phyloP scores from a whole-genome alignment of 2,329 filamentous ascomycete species.

The Colletotrichum somersetense region DNA sequence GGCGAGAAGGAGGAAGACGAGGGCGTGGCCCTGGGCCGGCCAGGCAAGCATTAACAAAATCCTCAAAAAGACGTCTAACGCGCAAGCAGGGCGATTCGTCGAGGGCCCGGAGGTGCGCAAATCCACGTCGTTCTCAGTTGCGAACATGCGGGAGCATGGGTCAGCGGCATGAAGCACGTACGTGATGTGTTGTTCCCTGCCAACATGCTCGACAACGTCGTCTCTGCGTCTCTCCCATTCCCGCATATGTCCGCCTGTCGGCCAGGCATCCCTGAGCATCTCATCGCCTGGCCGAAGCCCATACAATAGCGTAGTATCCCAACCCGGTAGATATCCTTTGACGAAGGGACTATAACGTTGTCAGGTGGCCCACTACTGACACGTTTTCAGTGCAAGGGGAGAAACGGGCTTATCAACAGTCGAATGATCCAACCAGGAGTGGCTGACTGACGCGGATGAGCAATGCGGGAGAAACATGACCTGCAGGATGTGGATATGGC shows the following conservation, averaged over 20 bases:
- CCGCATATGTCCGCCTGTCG: not conserved
- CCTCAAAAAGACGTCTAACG: not conserved
- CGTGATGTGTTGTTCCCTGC: not conserved
- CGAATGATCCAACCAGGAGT: not conserved
- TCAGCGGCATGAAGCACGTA: not conserved
- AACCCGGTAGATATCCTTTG: not conserved
- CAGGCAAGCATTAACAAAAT: too few species aligned
- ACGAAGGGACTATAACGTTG: not conserved
- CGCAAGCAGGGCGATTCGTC: not conserved
- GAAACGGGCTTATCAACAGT: not conserved
- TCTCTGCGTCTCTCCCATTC: not conserved
- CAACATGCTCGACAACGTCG: not conserved
- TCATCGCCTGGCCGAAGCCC: not conserved
- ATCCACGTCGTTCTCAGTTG: not conserved
- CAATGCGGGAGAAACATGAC: slow-evolving; percentile 19
- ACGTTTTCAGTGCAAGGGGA: not conserved
- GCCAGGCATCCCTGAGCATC: not conserved
- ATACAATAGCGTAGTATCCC: slow-evolving; percentile 21
- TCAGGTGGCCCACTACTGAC: not conserved
- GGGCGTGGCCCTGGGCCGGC: not conserved
- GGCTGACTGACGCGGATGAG: slow-evolving; percentile 8
- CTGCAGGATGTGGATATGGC: slow-evolving; percentile 9
- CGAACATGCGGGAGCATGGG: not conserved
- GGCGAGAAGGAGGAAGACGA: not conserved
- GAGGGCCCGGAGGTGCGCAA: not conserved